A percentile compares a stretch with the other conserved stretches of the same genome.
These are phyloP conservation scores for Sclerotinia glacialis DNA, from an alignment of 2,329 filamentous ascomycete genomes.

Conservation along the genomic window DNA sequence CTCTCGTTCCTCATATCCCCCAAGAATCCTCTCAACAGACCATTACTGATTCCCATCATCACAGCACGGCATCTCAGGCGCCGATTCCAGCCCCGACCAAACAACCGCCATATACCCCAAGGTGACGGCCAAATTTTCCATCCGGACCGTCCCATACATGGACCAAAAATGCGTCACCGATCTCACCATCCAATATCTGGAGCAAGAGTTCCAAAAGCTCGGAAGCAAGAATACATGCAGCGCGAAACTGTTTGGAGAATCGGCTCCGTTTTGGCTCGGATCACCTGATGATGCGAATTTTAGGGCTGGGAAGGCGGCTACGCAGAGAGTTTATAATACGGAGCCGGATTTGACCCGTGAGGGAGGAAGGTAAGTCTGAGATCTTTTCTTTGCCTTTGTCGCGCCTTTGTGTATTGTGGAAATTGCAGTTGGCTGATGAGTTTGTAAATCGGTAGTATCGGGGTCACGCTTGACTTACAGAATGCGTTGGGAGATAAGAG, in stretches of 20 bases:
- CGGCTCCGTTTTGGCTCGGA: constrained; percentile 1
- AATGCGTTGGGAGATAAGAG: constrained; percentile 15
- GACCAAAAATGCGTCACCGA: not conserved
- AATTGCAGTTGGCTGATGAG: not conserved
- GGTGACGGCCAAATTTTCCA: constrained; percentile 15
- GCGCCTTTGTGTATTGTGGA: too few species aligned
- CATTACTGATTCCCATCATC: too few species aligned
- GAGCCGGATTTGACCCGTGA: constrained; percentile 18
- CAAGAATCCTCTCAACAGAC: not conserved
- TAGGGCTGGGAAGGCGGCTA: not conserved
- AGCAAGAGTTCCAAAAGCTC: constrained; percentile 4
- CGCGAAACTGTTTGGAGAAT: not conserved
- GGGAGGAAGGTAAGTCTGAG: constrained; percentile 11
- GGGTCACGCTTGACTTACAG: constrained; percentile 11
- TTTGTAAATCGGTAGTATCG: not conserved
- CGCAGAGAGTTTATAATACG: constrained; percentile 4
- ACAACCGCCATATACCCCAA: constrained; percentile 10
- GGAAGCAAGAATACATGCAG: constrained; percentile 2
- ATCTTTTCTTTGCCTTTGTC: not conserved
- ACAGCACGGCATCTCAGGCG: constrained; percentile 11
- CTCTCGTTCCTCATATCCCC: too few species aligned
- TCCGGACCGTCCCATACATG: constrained; percentile 9
- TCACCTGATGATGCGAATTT: constrained; percentile 1
- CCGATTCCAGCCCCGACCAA: not conserved
- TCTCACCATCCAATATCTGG: not conserved